A percentile compares a stretch with the other conserved stretches of the same genome.
phyloP scores from a whole-genome alignment of 2,329 filamentous ascomycete species.

The Penicillium sp. region DNA sequence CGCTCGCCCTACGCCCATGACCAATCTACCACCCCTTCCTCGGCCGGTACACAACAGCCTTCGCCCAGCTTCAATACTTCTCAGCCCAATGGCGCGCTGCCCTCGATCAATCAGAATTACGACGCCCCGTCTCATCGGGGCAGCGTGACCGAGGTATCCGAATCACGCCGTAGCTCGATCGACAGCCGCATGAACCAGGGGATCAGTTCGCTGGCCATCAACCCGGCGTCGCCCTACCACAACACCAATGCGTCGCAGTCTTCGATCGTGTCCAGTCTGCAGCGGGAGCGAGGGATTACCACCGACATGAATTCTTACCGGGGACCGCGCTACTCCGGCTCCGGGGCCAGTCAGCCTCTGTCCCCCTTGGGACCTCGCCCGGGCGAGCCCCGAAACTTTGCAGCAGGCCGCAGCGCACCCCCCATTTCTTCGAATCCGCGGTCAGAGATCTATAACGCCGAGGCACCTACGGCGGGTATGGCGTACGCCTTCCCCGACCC shows the following conservation, averaged over 20 bases:
- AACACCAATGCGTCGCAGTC: conserved; percentile 46
- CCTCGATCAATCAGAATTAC: conserved; percentile 57
- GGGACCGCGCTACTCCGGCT: conserved; percentile 41
- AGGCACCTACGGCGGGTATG: conserved; percentile 48
- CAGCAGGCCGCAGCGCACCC: conserved; percentile 46
- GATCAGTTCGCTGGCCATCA: conserved; percentile 46
- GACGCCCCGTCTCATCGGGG: conserved; percentile 47
- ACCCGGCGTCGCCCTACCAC: conserved; percentile 46
- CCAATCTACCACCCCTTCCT: conserved; percentile 36
- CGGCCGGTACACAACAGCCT: conserved; percentile 36
- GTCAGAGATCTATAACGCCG: conserved; percentile 49
- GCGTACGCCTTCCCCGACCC: conserved; percentile 51
- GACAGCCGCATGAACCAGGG: conserved; percentile 50
- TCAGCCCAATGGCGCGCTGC: conserved; percentile 46
- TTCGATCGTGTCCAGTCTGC: conserved; percentile 43
- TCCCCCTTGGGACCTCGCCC: conserved; percentile 41
- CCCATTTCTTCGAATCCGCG: conserved; percentile 48
- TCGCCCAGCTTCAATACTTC: conserved; percentile 37
- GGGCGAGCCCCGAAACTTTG: conserved; percentile 41
- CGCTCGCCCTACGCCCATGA: conserved; percentile 43
- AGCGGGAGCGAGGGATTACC: conserved; percentile 42
- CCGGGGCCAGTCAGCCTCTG: conserved; percentile 35
- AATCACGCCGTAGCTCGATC: conserved; percentile 48
- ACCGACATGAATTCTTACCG: conserved; percentile 39
- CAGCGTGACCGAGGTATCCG: conserved; percentile 40